phyloP scores from a whole-genome alignment of 208 protist genomes.

The Acanthamoeba royreba region DNA sequence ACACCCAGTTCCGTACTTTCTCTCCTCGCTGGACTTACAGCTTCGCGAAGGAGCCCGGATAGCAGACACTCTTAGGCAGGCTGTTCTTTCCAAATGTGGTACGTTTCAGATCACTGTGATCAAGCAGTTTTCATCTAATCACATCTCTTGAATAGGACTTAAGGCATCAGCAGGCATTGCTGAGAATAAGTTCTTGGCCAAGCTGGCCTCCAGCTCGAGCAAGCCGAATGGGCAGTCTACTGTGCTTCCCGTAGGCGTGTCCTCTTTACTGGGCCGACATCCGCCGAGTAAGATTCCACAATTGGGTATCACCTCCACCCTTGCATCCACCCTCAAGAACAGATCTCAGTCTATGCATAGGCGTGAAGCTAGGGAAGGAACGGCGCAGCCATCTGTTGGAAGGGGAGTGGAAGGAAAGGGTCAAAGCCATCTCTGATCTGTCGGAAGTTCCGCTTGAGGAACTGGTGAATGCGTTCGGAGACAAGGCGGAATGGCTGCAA shows the following conservation, averaged over 20 bases:
- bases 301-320: neutral
- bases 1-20: neutral
- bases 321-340: neutral
- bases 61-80: neutral
- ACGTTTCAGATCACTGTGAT: neutral
- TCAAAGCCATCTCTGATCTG: neutral
- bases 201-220: neutral
- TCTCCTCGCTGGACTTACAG: neutral
- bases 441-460: neutral
- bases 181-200: neutral
- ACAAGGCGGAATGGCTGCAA: neutral
- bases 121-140: neutral
- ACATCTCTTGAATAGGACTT: neutral
- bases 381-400: neutral
- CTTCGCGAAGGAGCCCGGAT: neutral
- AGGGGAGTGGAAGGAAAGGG: neutral
- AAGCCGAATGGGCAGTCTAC: slow-evolving; percentile 10
- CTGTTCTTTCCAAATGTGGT: neutral
- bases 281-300: neutral
- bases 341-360: neutral
- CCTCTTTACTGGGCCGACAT: neutral
- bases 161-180: neutral
- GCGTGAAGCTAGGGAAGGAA: neutral
- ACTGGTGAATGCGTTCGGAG: neutral
- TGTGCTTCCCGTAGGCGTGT: neutral